Conservation (phyloP, 2,329 filamentous ascomycete species). For the Metarhizium robertsii region DNA sequence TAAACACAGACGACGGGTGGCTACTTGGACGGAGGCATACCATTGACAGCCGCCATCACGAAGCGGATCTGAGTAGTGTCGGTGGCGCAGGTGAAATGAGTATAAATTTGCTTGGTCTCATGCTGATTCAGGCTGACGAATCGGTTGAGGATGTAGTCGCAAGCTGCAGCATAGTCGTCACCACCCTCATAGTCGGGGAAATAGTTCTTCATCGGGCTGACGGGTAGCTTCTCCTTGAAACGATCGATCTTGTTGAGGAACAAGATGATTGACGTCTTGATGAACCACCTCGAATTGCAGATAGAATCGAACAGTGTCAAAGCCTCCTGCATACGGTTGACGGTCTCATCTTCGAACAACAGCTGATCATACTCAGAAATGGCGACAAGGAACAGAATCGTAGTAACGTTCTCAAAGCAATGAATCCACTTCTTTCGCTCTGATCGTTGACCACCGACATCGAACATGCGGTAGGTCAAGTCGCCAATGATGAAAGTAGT, state of each 20-base stretch:
- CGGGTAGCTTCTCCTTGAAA: conserved; percentile 76
- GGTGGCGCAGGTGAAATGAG: conserved; percentile 97
- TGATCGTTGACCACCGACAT: conserved; percentile 84
- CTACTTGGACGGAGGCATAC: conserved; percentile 41
- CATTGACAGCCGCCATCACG: conserved; percentile 99
- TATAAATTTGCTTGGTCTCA: conserved; percentile 99
- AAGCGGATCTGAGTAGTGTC: conserved; percentile 99
- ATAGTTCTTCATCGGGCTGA: conserved; percentile 80
- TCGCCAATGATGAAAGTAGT: conserved; percentile 87
- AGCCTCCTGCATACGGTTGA: conserved; percentile 90
- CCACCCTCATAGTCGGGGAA: conserved; percentile 91
- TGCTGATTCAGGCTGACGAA: conserved; percentile 98
- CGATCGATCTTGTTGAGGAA: conserved; percentile 89
- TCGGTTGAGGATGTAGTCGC: conserved; percentile 97
- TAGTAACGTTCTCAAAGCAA: conserved; percentile 95
- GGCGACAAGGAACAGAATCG: conserved; percentile 91
- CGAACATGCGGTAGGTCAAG: conserved; percentile 94
- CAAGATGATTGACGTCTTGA: conserved; percentile 79
- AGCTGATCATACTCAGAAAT: conserved; percentile 97
- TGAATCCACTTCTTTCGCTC: conserved; percentile 98
- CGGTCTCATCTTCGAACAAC: conserved; percentile 90
- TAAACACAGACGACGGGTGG: neutral
- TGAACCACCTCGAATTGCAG: conserved; percentile 84
- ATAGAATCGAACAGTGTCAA: conserved; percentile 81
- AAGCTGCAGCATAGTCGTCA: conserved; percentile 89